Conservation (phyloP, 1,284 basidiomycete species). For the Cystobasidium slooffiae region DNA sequence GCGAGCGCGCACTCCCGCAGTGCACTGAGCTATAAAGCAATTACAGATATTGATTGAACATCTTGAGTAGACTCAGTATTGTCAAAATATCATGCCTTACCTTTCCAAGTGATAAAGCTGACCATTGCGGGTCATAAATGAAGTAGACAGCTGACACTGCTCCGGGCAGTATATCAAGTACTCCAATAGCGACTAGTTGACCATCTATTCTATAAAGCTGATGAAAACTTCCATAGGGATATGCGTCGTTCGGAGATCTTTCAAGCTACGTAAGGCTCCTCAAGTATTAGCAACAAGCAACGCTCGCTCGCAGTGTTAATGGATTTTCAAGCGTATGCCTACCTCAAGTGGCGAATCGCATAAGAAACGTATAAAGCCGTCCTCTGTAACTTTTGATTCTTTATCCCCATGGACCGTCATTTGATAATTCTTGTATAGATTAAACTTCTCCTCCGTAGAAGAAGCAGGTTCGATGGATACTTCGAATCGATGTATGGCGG, state of each 20-base stretch:
- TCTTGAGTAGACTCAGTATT: too few species aligned
- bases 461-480: conserved; percentile 64
- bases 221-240: conserved; percentile 51
- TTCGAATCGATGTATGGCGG: conserved; percentile 30
- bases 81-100: conserved; percentile 57
- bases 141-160: conserved; percentile 97
- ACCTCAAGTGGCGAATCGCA: conserved; percentile 77
- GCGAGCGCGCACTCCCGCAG: conserved; percentile 69
- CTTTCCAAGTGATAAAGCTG: conserved; percentile 80
- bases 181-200: conserved; percentile 79
- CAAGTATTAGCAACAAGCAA: not conserved
- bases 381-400: conserved; percentile 60
- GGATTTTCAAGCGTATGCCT: not conserved
- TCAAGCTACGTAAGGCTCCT: conserved; percentile 41
- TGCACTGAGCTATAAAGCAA: conserved; percentile 72
- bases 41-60: too few species aligned
- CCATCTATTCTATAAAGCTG: conserved; percentile 76
- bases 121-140: conserved; percentile 82
- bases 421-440: conserved; percentile 77
- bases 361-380: conserved; percentile 73
- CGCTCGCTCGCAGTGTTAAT: not conserved
- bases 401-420: conserved; percentile 72
- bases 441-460: conserved; percentile 78
- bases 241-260: conserved; percentile 2
- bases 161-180: conserved; percentile 85